Percentiles rank a stretch among this genome's conserved stretches.
These are phyloP conservation scores for Ogataea pini DNA, from an alignment of 805 yeast species.

Conservation along the genomic window DNA sequence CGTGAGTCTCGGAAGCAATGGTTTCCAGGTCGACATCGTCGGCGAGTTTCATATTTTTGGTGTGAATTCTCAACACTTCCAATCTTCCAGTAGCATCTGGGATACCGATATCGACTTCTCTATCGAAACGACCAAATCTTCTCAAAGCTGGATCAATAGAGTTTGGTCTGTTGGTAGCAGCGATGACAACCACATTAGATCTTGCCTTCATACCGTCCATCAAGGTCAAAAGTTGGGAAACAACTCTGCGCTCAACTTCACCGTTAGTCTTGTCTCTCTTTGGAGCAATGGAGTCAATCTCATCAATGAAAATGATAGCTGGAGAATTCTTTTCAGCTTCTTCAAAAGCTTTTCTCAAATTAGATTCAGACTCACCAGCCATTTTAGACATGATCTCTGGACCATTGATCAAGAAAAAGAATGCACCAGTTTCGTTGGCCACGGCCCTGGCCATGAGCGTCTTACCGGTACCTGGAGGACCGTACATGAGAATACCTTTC, in stretches of 20 bases:
- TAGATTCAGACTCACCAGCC: slow-evolving; percentile 99
- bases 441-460: slow-evolving; percentile 99
- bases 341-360: slow-evolving; percentile 95
- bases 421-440: slow-evolving; percentile 98
- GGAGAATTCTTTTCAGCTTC: slow-evolving; percentile 99
- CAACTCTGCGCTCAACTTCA: slow-evolving; percentile 99
- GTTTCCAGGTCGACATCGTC: slow-evolving; percentile 95
- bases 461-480: slow-evolving; percentile 99
- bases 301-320: slow-evolving; percentile 95
- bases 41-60: slow-evolving; percentile 96
- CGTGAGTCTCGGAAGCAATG: slow-evolving; percentile 96
- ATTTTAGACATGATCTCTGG: slow-evolving; percentile 99
- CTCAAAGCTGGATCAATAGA: slow-evolving; percentile 84
- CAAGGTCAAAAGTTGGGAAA: slow-evolving; percentile 91
- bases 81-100: slow-evolving; percentile 99
- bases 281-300: slow-evolving; percentile 98
- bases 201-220: slow-evolving; percentile 99
- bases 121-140: slow-evolving; percentile 82
- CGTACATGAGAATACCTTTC: slow-evolving; percentile 95
- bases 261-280: slow-evolving; percentile 99
- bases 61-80: slow-evolving; percentile 95
- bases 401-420: slow-evolving; percentile 96
- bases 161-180: slow-evolving; percentile 91
- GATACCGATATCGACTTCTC: slow-evolving; percentile 85
- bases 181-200: slow-evolving; percentile 96